These are phyloP conservation scores for Stentor roeselii DNA, from an alignment of 73 alveolate genomes.

Conservation along the genomic window DNA sequence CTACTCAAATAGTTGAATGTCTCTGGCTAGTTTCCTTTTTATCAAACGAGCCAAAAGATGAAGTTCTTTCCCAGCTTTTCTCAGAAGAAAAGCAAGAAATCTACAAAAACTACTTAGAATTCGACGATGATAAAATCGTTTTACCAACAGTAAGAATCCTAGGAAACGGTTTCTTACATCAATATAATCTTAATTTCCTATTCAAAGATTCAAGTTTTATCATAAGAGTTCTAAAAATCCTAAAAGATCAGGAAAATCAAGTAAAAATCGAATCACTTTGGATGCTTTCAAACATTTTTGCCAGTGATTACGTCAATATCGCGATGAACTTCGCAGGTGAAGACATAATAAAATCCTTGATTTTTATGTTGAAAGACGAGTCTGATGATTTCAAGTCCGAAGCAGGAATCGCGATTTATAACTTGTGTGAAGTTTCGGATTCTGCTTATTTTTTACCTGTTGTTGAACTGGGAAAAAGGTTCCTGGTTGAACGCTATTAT, in stretches of 20 bases:
- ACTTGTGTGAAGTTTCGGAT: neutral
- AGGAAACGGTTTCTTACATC: neutral
- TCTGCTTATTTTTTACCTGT: neutral
- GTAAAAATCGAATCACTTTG: neutral
- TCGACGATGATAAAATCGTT: neutral
- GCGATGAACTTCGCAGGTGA: neutral
- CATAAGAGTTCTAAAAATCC: neutral
- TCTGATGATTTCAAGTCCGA: neutral
- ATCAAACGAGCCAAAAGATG: neutral
- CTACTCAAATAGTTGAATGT: neutral
- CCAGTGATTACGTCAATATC: neutral
- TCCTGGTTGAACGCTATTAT: too few relatives aligned
- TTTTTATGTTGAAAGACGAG: neutral
- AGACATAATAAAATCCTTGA: neutral
- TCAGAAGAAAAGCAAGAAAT: neutral
- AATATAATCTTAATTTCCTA: neutral
- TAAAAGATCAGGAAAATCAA: neutral
- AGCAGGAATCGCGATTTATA: neutral
- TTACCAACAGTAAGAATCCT: neutral
- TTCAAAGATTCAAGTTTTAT: neutral
- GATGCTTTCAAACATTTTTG: neutral
- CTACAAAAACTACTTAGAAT: too few relatives aligned
- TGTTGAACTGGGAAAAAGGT: neutral
- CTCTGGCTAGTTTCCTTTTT: neutral
- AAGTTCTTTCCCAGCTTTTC: neutral